Percentiles rank a stretch among this genome's conserved stretches.
These are phyloP conservation scores for Chrysoporthe deuterocubensis DNA, from an alignment of 2,329 filamentous ascomycete species.

Conservation along the genomic window DNA sequence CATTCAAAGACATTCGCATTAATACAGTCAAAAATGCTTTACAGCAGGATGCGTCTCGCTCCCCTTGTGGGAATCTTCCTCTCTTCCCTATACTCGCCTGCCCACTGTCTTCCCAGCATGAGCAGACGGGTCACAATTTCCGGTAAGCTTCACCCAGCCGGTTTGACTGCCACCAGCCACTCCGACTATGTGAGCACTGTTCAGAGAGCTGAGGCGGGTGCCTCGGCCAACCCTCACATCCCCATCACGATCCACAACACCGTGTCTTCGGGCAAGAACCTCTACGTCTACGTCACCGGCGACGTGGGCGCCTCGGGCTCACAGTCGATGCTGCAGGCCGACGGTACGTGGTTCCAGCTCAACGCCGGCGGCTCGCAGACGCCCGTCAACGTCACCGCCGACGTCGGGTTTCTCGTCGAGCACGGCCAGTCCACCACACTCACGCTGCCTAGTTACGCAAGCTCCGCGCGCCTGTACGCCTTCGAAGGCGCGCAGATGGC, in stretches of 20 bases:
- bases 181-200: neutral
- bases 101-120: neutral
- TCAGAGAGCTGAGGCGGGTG: neutral
- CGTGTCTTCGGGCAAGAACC: neutral
- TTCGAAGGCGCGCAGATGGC: constrained; percentile 2
- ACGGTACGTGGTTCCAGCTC: neutral
- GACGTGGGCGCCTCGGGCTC: neutral
- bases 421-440: neutral
- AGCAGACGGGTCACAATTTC: neutral
- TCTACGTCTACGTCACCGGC: neutral
- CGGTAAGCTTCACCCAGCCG: constrained; percentile 1
- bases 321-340: constrained; percentile 3
- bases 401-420: neutral
- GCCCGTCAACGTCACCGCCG: neutral
- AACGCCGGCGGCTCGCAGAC: neutral
- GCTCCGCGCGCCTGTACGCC: neutral
- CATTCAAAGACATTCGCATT: neutral
- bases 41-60: neutral
- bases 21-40: neutral
- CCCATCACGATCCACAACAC: constrained; percentile 3
- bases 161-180: neutral
- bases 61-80: neutral
- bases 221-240: neutral
- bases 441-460: constrained; percentile 1
- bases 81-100: neutral